Conservation (phyloP, 1,139 yeast genomes). For the Blastobotrys aristatus region DNA sequence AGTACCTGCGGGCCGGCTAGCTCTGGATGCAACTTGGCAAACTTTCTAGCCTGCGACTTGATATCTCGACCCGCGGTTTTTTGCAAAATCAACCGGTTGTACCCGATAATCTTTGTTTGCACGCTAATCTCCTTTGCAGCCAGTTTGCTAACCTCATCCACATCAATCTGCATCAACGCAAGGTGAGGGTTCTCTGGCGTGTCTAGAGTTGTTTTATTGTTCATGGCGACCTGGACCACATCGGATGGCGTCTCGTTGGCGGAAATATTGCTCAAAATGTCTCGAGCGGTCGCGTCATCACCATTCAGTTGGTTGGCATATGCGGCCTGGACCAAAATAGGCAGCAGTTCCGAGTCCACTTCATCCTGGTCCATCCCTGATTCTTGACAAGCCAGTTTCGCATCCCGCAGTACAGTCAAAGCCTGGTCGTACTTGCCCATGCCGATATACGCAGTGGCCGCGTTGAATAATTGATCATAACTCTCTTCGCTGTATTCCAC, state of each 20-base stretch:
- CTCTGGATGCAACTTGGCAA: constrained; percentile 15
- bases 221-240: constrained; percentile 20
- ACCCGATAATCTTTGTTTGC: constrained; percentile 23
- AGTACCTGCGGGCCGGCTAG: constrained; percentile 12
- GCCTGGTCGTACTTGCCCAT: constrained; percentile 43
- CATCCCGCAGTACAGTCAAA: constrained; percentile 45
- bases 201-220: constrained; percentile 21
- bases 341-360: constrained; percentile 43
- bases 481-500: constrained; percentile 31
- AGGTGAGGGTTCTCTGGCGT: constrained; percentile 17
- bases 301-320: constrained; percentile 54
- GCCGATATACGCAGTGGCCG: constrained; percentile 52
- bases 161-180: constrained; percentile 25
- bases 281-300: constrained; percentile 40
- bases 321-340: constrained; percentile 66
- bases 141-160: constrained; percentile 16
- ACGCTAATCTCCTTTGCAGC: constrained; percentile 18
- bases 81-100: constrained; percentile 27
- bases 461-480: constrained; percentile 63
- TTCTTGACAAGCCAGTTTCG: constrained; percentile 42
- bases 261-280: constrained; percentile 34
- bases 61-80: constrained; percentile 26
- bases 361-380: constrained; percentile 43
- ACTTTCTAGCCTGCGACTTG: constrained; percentile 16
- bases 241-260: constrained; percentile 6